These are phyloP conservation scores for Gymnopilus dilepis DNA, from an alignment of 768 basidiomycete species.

Conservation along the genomic window DNA sequence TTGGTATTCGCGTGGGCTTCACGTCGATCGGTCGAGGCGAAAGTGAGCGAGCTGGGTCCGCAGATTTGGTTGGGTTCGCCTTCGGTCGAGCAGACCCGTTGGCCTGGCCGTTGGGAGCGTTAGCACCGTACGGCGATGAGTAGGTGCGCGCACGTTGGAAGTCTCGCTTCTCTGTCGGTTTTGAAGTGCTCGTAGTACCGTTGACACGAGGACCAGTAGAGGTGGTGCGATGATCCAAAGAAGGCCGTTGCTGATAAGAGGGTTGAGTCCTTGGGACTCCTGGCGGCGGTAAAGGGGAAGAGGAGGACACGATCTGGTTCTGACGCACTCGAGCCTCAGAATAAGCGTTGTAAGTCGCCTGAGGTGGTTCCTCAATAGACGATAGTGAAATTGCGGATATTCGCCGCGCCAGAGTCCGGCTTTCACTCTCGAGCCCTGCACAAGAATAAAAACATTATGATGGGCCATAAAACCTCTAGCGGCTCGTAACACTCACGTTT, in stretches of 20 bases:
- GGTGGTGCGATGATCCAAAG: constrained; percentile 24
- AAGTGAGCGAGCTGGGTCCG: constrained; percentile 45
- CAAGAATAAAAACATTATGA: constrained; percentile 6
- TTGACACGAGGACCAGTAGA: constrained; percentile 33
- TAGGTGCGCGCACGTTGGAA: constrained; percentile 65
- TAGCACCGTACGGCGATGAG: constrained; percentile 62
- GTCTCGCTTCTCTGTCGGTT: constrained; percentile 26
- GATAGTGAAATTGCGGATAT: constrained; percentile 36
- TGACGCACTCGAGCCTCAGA: constrained; percentile 18
- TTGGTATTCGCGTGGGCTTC: constrained; percentile 59
- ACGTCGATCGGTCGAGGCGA: constrained; percentile 50
- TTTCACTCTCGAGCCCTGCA: constrained; percentile 81
- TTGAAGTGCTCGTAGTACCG: constrained; percentile 34
- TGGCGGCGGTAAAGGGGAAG: constrained; percentile 15
- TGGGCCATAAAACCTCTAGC: background rate
- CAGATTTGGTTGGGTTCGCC: constrained; percentile 31
- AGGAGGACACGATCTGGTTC: constrained; percentile 15
- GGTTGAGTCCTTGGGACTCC: constrained; percentile 17
- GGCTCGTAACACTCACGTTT: constrained; percentile 61
- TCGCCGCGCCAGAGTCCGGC: constrained; percentile 58
- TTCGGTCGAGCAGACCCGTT: constrained; percentile 37
- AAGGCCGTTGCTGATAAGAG: constrained; percentile 20
- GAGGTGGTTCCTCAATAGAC: constrained; percentile 21
- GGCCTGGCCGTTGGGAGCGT: constrained; percentile 36
- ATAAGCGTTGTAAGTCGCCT: constrained; percentile 28